Evolutionary conservation across 768 basidiomycete genomes (phyloP).

Genomic region (Amanita brunnescens): DNA sequence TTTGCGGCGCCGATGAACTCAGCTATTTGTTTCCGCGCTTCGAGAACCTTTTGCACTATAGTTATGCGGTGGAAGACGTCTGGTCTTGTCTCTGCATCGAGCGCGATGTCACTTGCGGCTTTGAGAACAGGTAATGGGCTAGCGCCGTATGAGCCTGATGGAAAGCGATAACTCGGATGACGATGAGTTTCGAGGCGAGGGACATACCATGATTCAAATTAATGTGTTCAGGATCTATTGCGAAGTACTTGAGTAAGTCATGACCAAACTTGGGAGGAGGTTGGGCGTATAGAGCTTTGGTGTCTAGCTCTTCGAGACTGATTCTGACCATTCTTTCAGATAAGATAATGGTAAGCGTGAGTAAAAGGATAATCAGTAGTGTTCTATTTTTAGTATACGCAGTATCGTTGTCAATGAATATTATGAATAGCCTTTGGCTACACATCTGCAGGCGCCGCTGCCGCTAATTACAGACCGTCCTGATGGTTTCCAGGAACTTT

Average conservation of each 20-base stretch:
- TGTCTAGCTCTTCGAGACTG: constrained; percentile 2
- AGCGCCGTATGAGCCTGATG: constrained; percentile 50
- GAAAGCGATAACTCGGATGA: too few relatives aligned
- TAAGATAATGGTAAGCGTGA: too few relatives aligned
- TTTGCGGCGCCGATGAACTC: constrained; percentile 41
- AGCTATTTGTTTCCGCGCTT: constrained; percentile 39
- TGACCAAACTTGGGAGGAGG: constrained; percentile 44
- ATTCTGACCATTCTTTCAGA: too few relatives aligned
- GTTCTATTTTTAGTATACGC: too few relatives aligned
- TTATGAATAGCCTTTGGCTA: too few relatives aligned
- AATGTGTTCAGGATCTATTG: constrained; percentile 48
- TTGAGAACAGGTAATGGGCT: constrained; percentile 43
- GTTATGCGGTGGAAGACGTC: constrained; percentile 43
- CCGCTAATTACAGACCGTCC: too few relatives aligned
- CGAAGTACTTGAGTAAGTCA: constrained; percentile 42
- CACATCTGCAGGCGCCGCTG: too few relatives aligned
- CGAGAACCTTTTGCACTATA: constrained; percentile 24
- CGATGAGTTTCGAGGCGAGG: neutral
- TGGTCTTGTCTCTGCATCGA: constrained; percentile 42
- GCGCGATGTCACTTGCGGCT: constrained; percentile 31
- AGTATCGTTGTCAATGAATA: too few relatives aligned
- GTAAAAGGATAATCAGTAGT: too few relatives aligned
- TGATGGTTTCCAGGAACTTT: too few relatives aligned
- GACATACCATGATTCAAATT: constrained; percentile 57
- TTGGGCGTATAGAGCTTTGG: constrained; percentile 16